A percentile compares a stretch with the other conserved stretches of the same genome.
phyloP scores from a whole-genome alignment of 2,329 filamentous ascomycete genomes.

The Pseudopyrenochaeta lycopersici region DNA sequence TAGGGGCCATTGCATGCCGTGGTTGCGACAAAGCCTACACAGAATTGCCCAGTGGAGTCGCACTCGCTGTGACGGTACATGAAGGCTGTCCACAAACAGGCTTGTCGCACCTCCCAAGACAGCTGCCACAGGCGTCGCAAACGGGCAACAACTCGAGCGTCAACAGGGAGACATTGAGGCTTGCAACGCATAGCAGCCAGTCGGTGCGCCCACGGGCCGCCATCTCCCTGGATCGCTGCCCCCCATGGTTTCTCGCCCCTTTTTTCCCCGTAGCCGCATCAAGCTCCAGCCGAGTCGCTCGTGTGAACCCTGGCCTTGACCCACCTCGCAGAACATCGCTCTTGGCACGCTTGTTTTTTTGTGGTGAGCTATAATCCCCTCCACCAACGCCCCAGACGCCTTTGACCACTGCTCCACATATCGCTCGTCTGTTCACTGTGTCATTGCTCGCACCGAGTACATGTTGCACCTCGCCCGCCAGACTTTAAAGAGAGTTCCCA shows the following conservation, averaged over 20 bases:
- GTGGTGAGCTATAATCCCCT: constrained; percentile 34
- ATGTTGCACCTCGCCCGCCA: constrained; percentile 51
- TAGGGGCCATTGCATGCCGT: constrained; percentile 30
- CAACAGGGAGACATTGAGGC: not conserved
- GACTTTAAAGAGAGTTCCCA: constrained; percentile 52
- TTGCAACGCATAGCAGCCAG: constrained; percentile 23
- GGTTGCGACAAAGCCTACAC: constrained; percentile 14
- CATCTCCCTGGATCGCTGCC: constrained; percentile 11
- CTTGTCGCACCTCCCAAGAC: too few relatives aligned
- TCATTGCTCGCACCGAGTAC: constrained; percentile 36
- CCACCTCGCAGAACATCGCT: constrained; percentile 22
- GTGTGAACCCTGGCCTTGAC: constrained; percentile 13
- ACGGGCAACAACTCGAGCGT: not conserved
- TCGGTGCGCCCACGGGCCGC: constrained; percentile 29
- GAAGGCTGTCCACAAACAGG: constrained; percentile 8
- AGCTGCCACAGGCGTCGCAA: not conserved
- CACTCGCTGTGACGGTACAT: constrained; percentile 23
- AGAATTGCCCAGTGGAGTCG: constrained; percentile 19
- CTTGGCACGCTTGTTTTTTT: constrained; percentile 40
- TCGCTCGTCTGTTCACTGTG: constrained; percentile 17
- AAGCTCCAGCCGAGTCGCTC: constrained; percentile 6
- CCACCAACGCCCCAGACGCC: constrained; percentile 25
- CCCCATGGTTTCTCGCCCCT: constrained; percentile 35
- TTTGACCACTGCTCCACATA: constrained; percentile 25
- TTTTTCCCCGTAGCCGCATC: constrained; percentile 27